Evolutionary conservation across 2,329 filamentous ascomycete genomes (phyloP), one percentile per base, ranked within the genome.

Genomic region (Byssothecium circinans): DNA sequence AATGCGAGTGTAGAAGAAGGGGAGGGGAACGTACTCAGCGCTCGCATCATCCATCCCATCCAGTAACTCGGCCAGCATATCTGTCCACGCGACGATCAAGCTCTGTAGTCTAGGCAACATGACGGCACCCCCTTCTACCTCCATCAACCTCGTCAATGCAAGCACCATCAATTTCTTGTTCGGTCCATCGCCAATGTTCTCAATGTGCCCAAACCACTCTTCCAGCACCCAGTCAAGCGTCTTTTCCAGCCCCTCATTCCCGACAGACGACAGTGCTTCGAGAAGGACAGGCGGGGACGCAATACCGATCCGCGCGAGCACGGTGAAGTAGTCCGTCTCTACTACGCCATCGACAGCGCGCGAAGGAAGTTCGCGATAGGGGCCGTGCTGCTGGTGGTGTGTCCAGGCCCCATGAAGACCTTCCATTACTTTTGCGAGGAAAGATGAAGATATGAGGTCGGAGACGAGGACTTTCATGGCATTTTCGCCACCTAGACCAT

Each of bases 281-380:
- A 85, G 74, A 56, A 96, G 87, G 2, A 88, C 75, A 2, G 72
- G 72, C 1, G 91, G 89, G 30, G 87, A 87, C 1, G 85, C 84
- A 2, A 95, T 74, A 0, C 86, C 82, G 14, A 97, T 80, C 1
- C 91, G 86, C 2, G 89, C 86, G 2, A 99, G 78, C 2, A 97
- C 84, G 4, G 84, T 82, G 63, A 95, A 87, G 68, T 95, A 96
- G 65, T 96, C 89, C 0, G 88, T 88, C 64, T 96, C 85, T 1
- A 88, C 85, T 10, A 91, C 80, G 11, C 85, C 83, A 58, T 87
- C 86, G 27, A 96, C 81, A 23, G 83, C 81, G 33, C 85, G 81
- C 17, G 82, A 78, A 56, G 81, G 87, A 20, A 81, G 81, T 61
- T 89, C 65, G 14, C 62, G 61, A 29, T 69, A 88, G 0, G 92